These are phyloP conservation scores for Thuja plicata DNA, from an alignment of 83 land plant species.

Conservation along the genomic window DNA sequence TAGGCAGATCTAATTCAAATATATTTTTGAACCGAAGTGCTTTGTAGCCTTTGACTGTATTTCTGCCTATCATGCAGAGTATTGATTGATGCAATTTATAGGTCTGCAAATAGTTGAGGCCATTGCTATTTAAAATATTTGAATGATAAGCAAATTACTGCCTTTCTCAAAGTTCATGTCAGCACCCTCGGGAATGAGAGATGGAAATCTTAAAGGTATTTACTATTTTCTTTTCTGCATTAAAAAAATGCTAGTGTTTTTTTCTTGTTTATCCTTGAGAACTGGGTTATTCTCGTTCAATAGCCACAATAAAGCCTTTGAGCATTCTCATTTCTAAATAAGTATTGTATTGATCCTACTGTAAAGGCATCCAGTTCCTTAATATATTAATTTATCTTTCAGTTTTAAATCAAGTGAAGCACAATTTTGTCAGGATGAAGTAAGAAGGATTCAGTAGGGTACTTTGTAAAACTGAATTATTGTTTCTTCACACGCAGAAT, in stretches of 20 bases:
- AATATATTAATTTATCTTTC: not conserved
- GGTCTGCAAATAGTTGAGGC: constrained; percentile 88
- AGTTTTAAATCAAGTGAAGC: not conserved
- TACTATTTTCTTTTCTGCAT: not conserved
- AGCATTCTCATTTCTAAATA: too few relatives aligned
- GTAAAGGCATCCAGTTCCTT: too few relatives aligned
- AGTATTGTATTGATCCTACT: too few relatives aligned
- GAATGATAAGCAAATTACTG: constrained; percentile 73
- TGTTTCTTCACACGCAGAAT: constrained; percentile 42
- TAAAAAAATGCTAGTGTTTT: not conserved
- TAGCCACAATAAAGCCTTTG: too few relatives aligned
- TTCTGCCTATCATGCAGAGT: not conserved
- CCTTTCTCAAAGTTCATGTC: constrained; percentile 69
- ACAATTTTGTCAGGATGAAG: too few relatives aligned
- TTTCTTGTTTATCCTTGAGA: too few relatives aligned
- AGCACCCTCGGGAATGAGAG: constrained; percentile 68
- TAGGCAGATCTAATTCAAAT: not conserved
- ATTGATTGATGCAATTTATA: constrained; percentile 14
- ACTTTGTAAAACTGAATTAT: not conserved
- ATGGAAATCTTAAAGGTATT: constrained; percentile 62
- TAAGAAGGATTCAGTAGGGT: not conserved
- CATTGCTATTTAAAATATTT: constrained; percentile 74
- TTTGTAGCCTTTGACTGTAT: not conserved
- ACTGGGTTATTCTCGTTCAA: too few relatives aligned
- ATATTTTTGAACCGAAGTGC: not conserved